Base-by-base conservation (phyloP, 805 yeast species). In the Candida ipomoeae region DNA sequence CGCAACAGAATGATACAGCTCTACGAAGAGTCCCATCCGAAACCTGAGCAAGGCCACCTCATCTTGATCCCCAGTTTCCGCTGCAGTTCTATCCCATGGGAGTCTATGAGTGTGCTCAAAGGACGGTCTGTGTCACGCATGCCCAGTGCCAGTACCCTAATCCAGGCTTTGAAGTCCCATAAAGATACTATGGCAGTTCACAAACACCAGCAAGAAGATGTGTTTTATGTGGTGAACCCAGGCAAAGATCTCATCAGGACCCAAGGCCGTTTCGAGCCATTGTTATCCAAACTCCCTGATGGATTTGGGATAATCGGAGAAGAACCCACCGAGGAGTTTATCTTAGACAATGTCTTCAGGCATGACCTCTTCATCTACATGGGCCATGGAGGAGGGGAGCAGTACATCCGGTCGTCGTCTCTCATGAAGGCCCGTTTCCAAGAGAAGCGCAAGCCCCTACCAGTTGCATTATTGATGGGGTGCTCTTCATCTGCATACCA, bases 301-400 rank as follows among this genome's bases (percentile, higher is more conserved):
- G 86, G 92, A 80, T 51, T 59, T 0, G 85, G 95, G 0, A 40
- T 78, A 0, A 63, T 75, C 7, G 86, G 88, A 0, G 52, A 55
- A 4, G 71, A 69, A 41, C 96, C 97, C 0, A 51, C 55, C 0
- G 94, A 87, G 49, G 67, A 65, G 0, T 74, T 78, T 17, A 70
- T 90, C 34, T 53, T 75, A 0, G 46, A 66, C 0, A 73, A 74
- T 15, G 61, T 91, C 7, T 52, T 58, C 2, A 44, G 60, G 1
- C 55, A 56, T 14, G 74, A 79, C 36, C 55, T 87, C 7, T 86
- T 85, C 57, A 71, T 92, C 0, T 94, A 88, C 63, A 74, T 91
- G 49, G 99, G 99, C 0, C 99, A 94, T 67, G 97, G 98, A 0
- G 94, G 97, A 4, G 97, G 98, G n/a, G 92, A 89, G 54, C 90